A percentile compares a stretch with the other conserved stretches of the same genome.
These are phyloP conservation scores for Grammothele lineata DNA, from an alignment of 768 basidiomycete genomes.

Conservation along the genomic window DNA sequence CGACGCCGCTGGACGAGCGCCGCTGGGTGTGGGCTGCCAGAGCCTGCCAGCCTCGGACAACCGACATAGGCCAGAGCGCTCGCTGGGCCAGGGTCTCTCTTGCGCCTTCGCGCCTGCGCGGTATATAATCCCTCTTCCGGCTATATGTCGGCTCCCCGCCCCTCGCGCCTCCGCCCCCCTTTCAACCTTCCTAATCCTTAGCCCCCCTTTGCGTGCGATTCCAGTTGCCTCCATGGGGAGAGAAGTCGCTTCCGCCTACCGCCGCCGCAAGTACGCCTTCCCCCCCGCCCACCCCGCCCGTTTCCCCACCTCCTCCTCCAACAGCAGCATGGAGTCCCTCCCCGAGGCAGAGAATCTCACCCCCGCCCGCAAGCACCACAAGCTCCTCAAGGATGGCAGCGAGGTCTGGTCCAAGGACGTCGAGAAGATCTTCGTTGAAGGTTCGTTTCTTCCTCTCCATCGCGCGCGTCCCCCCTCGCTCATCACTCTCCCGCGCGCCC, in stretches of 20 bases:
- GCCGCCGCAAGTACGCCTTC: constrained; percentile 22
- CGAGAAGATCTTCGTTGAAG: constrained; percentile 75
- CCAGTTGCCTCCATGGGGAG: constrained; percentile 21
- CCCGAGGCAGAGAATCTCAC: constrained; percentile 42
- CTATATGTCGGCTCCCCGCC: constrained; percentile 18
- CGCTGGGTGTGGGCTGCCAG: too few species aligned
- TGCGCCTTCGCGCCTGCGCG: constrained; percentile 2
- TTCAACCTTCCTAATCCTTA: constrained; percentile 27
- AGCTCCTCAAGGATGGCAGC: constrained; percentile 77
- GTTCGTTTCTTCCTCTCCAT: constrained; percentile 29
- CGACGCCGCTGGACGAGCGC: too few species aligned
- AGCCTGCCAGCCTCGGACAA: too few species aligned
- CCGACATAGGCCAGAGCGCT: constrained; percentile 15
- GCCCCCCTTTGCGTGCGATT: constrained; percentile 11
- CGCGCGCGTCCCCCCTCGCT: constrained; percentile 4
- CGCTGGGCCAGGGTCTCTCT: constrained; percentile 7
- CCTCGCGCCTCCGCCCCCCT: constrained; percentile 13
- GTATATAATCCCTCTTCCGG: constrained; percentile 23
- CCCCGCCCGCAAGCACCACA: constrained; percentile 77
- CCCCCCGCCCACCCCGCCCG: constrained; percentile 29
- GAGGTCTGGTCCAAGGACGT: constrained; percentile 83
- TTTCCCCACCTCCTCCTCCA: constrained; percentile 13
- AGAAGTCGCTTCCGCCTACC: constrained; percentile 25
- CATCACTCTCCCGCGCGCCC: constrained; percentile 2
- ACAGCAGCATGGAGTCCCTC: constrained; percentile 20